Evolutionary conservation across 169 alveolate genomes (phyloP).

Genomic region (Pseudocohnilembus persalinus): DNA sequence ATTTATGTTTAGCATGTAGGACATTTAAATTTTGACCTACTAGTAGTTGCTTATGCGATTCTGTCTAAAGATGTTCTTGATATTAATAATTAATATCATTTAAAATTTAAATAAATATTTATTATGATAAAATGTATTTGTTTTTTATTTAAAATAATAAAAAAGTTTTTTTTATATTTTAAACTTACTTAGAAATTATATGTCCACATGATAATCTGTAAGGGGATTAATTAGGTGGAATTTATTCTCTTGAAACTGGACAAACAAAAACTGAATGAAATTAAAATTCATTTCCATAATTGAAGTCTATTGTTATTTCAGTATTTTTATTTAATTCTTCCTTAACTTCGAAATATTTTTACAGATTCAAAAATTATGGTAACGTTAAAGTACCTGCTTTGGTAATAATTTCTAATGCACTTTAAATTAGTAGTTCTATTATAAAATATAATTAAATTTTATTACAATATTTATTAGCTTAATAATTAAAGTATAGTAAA

Average conservation of each 20-base stretch:
- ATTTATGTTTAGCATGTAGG: background rate
- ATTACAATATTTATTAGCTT: too few relatives aligned
- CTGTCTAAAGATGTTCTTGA: too few relatives aligned
- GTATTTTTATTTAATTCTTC: slow-evolving; percentile 19
- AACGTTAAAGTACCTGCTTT: background rate
- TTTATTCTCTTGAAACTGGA: slow-evolving; percentile 83
- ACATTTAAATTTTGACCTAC: background rate
- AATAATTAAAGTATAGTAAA: too few relatives aligned
- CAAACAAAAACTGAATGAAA: slow-evolving; percentile 84
- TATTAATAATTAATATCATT: too few relatives aligned
- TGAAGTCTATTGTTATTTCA: slow-evolving; percentile 72
- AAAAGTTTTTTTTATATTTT: too few relatives aligned
- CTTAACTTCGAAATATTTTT: slow-evolving; percentile 13
- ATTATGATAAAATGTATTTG: too few relatives aligned
- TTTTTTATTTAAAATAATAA: too few relatives aligned
- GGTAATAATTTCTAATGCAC: background rate
- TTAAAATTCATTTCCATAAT: slow-evolving; percentile 68
- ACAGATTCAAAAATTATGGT: background rate
- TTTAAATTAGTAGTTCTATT: background rate
- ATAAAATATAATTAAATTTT: too few relatives aligned
- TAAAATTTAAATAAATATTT: too few relatives aligned
- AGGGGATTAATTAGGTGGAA: slow-evolving; percentile 72
- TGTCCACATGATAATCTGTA: slow-evolving; percentile 84
- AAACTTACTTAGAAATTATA: slow-evolving; percentile 70
- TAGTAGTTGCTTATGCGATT: too few relatives aligned